Evolutionary conservation across 2,329 filamentous ascomycete genomes (phyloP).

Genomic region (Botrytis pseudocinerea): DNA sequence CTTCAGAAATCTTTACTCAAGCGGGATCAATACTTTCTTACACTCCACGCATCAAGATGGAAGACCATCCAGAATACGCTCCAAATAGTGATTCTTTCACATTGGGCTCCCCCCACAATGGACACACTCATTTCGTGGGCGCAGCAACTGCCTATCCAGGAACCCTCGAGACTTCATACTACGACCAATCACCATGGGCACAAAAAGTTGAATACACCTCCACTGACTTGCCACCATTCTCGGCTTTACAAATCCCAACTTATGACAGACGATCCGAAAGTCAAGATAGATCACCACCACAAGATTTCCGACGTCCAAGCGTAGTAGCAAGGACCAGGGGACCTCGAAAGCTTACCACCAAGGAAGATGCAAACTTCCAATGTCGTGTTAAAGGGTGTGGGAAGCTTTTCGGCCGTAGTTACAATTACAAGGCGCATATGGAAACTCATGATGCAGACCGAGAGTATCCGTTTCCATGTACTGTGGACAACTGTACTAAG

Average conservation of each 20-base stretch:
- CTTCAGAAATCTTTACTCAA: constrained; percentile 39
- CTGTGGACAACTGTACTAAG: constrained; percentile 64
- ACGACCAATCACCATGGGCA: constrained; percentile 34
- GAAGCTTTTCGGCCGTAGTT: constrained; percentile 77
- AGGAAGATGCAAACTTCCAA: constrained; percentile 69
- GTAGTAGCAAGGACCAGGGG: constrained; percentile 37
- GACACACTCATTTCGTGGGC: constrained; percentile 32
- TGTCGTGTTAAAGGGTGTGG: constrained; percentile 71
- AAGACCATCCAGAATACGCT: constrained; percentile 38
- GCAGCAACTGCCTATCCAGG: constrained; percentile 35
- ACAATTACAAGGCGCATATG: constrained; percentile 86
- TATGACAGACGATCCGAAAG: constrained; percentile 37
- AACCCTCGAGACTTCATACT: constrained; percentile 36
- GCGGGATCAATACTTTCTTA: constrained; percentile 38
- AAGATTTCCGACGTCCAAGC: constrained; percentile 28
- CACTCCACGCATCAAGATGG: constrained; percentile 40
- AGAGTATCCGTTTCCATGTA: constrained; percentile 70
- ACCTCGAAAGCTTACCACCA: constrained; percentile 58
- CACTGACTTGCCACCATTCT: constrained; percentile 37
- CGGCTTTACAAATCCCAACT: constrained; percentile 34
- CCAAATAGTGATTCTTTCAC: constrained; percentile 33
- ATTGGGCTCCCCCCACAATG: constrained; percentile 35
- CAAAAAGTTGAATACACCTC: constrained; percentile 36
- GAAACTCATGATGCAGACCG: constrained; percentile 77
- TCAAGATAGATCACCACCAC: constrained; percentile 30